These are phyloP conservation scores for Termitomyces sp. DNA, from an alignment of 768 basidiomycete species.

Conservation along the genomic window DNA sequence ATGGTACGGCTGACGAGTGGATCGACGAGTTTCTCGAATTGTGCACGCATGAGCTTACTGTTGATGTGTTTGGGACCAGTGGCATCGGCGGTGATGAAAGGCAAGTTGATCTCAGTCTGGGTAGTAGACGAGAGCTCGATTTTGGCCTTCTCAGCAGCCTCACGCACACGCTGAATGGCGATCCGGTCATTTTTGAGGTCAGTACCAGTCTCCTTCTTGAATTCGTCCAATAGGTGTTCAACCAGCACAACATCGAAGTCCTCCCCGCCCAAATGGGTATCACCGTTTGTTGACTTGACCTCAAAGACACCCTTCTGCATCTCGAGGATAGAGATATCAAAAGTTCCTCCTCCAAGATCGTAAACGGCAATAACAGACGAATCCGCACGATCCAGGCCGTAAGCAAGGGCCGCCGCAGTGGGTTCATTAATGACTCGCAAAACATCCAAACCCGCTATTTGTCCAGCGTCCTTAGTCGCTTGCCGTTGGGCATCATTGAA, in stretches of 20 bases:
- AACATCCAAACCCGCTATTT: constrained; percentile 96
- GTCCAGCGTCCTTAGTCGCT: constrained; percentile 97
- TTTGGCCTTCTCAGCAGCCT: constrained; percentile 99
- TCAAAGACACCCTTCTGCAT: constrained; percentile 99
- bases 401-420: constrained; percentile 96
- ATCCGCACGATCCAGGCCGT: constrained; percentile 88
- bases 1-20: constrained; percentile 85
- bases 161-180: constrained; percentile 98
- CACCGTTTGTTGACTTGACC: constrained; percentile 99
- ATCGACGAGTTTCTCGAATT: constrained; percentile 85
- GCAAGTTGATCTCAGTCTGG: constrained; percentile 96
- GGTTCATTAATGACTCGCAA: constrained; percentile 99
- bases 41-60: constrained; percentile 79
- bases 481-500: constrained; percentile 99
- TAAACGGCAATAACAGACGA: constrained; percentile 94
- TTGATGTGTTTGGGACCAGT: constrained; percentile 98
- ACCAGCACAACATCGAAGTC: constrained; percentile 94
- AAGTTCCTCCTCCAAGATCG: constrained; percentile 97
- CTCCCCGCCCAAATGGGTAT: constrained; percentile 95
- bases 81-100: constrained; percentile 97
- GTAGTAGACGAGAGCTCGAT: constrained; percentile 93
- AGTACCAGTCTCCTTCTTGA: constrained; percentile 90
- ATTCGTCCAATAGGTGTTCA: constrained; percentile 80
- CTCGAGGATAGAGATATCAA: constrained; percentile 99
- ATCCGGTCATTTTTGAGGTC: constrained; percentile 85